Evolutionary conservation across 495 filamentous ascomycete genomes (phyloP).

Genomic region (Penicillium riverlandense): DNA sequence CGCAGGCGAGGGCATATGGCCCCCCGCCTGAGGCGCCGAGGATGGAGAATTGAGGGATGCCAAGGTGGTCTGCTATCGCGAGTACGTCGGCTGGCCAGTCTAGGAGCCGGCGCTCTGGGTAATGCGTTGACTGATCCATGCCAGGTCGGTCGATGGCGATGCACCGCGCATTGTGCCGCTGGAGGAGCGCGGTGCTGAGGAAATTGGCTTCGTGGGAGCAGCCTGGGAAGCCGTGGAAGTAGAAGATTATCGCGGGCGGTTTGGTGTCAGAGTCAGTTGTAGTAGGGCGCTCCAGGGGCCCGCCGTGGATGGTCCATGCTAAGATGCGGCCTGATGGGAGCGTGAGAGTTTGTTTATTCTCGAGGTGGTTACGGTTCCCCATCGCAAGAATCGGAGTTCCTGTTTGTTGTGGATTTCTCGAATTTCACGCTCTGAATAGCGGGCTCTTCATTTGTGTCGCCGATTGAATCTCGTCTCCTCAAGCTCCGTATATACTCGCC

Average conservation of each 20-base stretch:
- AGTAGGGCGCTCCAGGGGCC: not conserved
- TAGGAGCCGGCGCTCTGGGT: not conserved
- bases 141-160: constrained; percentile 5
- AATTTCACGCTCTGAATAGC: too few relatives aligned
- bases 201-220: constrained; percentile 2
- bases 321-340: constrained; percentile 4
- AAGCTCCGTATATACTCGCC: too few relatives aligned
- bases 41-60: constrained; percentile 3
- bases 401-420: too few relatives aligned
- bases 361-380: not conserved
- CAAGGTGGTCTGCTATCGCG: constrained; percentile 3
- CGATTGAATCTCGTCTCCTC: too few relatives aligned
- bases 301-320: constrained; percentile 3
- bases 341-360: not conserved
- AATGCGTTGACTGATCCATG: constrained; percentile 4
- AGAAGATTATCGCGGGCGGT: not conserved
- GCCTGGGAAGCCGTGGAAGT: constrained; percentile 8
- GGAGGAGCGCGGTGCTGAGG: not conserved
- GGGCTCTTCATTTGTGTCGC: too few relatives aligned
- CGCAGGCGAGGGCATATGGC: constrained; percentile 6
- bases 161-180: not conserved
- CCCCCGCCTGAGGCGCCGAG: constrained; percentile 6
- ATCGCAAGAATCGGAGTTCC: not conserved
- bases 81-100: constrained; percentile 8
- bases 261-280: not conserved